Evolutionary conservation across 2,329 filamentous ascomycete species (phyloP), one percentile per base, ranked within the genome.

Genomic region (Coniella lustricola): DNA sequence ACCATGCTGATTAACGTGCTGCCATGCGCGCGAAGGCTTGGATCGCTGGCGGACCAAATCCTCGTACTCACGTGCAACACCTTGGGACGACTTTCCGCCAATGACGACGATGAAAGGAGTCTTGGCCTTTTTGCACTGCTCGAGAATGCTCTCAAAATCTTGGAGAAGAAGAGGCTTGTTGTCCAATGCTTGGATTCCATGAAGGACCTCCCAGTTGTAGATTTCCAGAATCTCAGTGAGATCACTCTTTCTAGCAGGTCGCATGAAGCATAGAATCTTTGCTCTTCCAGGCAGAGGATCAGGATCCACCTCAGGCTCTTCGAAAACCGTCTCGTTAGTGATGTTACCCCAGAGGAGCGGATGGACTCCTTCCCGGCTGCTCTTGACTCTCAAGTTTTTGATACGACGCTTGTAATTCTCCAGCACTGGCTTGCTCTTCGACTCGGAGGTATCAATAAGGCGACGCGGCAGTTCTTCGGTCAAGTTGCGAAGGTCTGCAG

Each of bases 161-260:
- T 17, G 13, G 13, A 50, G n/a, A 10, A 10, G 7, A 12, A 54
- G 36, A 16, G 41, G 46, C 35, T 44, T 21, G 17, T 42, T 45
- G 17, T 55, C 52, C 42, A 49, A 18, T 14, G 54, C 54, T 32
- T 54, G 52, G 7, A n/a, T 41, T 7, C 54, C 54, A 21, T 50
- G 31, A 12, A 18, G 18, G 17, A 55, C 54, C 43, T 55, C 54
- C 49, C 45, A 50, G 21, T 55, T 55, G 48, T 55, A 55, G 17
- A 55, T 54, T 2, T 49, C 41, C 12, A 51, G 22, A 3, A 50
- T 34, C 4, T 47, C 50, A 3, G 31, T 16, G 9, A 51, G 20
- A 39, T 55, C 54, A 10, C 16, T 8, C 12, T 32, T 22, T 18
- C 39, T 39, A 22, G 29, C 47, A 21, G 54, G 54, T 16, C 54